Percentiles rank a stretch among this genome's conserved stretches.
Evolutionary conservation across 176 grass and related monocot genomes (phyloP).

Genomic region (Oryza meridionalis): DNA sequence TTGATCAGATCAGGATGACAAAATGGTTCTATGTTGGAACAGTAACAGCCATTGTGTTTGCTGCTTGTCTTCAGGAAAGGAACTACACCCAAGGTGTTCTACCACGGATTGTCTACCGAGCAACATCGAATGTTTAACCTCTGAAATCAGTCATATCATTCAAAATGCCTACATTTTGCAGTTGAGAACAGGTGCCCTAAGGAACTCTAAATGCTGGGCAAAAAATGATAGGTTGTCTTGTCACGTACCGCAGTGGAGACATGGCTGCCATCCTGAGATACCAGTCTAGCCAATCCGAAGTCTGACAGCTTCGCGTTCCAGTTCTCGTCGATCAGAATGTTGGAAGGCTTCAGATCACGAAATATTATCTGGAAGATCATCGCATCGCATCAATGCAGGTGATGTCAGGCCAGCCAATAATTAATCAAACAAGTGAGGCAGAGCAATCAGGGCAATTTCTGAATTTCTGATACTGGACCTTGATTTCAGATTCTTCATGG

Average conservation of each 20-base stretch:
- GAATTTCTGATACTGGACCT: slow-evolving; percentile 45
- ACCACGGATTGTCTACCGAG: not conserved
- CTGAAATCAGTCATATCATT: not conserved
- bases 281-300: slow-evolving; percentile 94
- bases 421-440: not conserved
- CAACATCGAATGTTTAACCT: not conserved
- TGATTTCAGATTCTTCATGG: slow-evolving; percentile 80
- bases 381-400: not conserved
- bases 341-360: slow-evolving; percentile 93
- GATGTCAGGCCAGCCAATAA: not conserved
- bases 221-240: not conserved
- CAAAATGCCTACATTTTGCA: not conserved
- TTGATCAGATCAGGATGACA: not conserved
- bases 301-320: slow-evolving; percentile 97
- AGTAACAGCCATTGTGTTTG: not conserved
- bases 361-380: slow-evolving; percentile 80
- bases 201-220: not conserved
- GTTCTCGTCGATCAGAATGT: slow-evolving; percentile 86
- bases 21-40: slow-evolving; percentile 13
- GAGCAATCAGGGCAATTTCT: not conserved
- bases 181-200: not conserved
- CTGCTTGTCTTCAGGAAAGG: not conserved
- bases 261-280: slow-evolving; percentile 76
- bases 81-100: not conserved
- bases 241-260: slow-evolving; percentile 86